These are phyloP conservation scores for Betula pendula DNA, from an alignment of 306 rosid genomes.

Conservation along the genomic window DNA sequence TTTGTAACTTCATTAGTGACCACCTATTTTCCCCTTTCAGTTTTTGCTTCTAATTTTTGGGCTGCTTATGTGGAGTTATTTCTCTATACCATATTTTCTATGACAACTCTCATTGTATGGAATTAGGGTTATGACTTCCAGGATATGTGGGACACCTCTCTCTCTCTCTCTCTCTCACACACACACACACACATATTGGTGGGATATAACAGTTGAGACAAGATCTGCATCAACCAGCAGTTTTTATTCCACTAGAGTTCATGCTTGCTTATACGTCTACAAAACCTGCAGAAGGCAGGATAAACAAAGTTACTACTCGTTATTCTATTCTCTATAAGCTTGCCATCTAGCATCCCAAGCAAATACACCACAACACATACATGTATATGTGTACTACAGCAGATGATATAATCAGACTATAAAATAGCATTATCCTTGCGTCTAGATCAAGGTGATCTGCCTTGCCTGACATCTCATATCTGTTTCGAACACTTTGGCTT, in stretches of 20 bases:
- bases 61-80: not conserved
- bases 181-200: not conserved
- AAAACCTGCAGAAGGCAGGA: not conserved
- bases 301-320: not conserved
- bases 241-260: not conserved
- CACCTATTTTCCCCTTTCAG: not conserved
- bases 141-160: not conserved
- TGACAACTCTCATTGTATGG: not conserved
- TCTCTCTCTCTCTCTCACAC: not conserved
- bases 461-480: not conserved
- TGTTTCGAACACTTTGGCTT: not conserved
- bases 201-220: not conserved
- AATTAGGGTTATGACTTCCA: not conserved
- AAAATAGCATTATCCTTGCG: too few relatives aligned
- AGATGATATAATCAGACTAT: not conserved
- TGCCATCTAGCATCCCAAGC: not conserved
- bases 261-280: not conserved
- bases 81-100: not conserved
- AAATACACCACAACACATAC: not conserved
- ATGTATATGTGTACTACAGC: not conserved
- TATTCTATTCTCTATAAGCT: not conserved
- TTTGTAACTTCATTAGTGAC: not conserved
- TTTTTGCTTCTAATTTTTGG: not conserved
- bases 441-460: not conserved
- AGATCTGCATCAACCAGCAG: not conserved